A percentile compares a stretch with the other conserved stretches of the same genome.
Conservation (phyloP, 495 filamentous ascomycete species). For the Podospora pseudopauciseta region DNA sequence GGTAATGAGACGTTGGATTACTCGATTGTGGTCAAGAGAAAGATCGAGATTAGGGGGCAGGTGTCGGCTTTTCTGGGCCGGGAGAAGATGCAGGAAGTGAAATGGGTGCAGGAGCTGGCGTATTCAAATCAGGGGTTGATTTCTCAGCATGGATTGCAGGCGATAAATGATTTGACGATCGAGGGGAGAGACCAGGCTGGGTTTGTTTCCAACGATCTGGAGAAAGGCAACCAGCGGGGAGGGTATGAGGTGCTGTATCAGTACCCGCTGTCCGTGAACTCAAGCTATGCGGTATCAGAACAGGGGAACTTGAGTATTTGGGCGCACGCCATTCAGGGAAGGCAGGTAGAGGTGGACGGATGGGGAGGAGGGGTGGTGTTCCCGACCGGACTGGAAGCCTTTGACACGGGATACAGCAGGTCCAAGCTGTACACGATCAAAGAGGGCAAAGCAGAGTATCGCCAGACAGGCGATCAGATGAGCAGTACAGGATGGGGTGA, state of each 20-base stretch:
- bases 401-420: constrained; percentile 37
- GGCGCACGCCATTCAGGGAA: constrained; percentile 57
- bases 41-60: constrained; percentile 41
- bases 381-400: constrained; percentile 54
- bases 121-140: constrained; percentile 60
- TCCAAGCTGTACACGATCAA: constrained; percentile 48
- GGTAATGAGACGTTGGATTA: constrained; percentile 60
- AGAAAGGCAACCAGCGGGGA: constrained; percentile 31
- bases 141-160: constrained; percentile 55
- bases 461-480: constrained; percentile 43
- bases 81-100: background rate
- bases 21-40: constrained; percentile 53
- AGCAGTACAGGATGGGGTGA: constrained; percentile 50
- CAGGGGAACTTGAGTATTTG: constrained; percentile 57
- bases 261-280: constrained; percentile 63
- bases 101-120: constrained; percentile 62
- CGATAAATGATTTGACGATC: constrained; percentile 60
- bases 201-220: background rate
- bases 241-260: constrained; percentile 47
- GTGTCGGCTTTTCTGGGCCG: background rate
- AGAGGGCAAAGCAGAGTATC: constrained; percentile 54
- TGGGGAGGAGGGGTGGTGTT: constrained; percentile 49
- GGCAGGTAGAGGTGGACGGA: constrained; percentile 51
- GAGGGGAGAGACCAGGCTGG: constrained; percentile 50
- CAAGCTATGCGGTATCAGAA: constrained; percentile 43